Base-by-base conservation (phyloP, 768 basidiomycete species). In the Ramaria sp. region DNA sequence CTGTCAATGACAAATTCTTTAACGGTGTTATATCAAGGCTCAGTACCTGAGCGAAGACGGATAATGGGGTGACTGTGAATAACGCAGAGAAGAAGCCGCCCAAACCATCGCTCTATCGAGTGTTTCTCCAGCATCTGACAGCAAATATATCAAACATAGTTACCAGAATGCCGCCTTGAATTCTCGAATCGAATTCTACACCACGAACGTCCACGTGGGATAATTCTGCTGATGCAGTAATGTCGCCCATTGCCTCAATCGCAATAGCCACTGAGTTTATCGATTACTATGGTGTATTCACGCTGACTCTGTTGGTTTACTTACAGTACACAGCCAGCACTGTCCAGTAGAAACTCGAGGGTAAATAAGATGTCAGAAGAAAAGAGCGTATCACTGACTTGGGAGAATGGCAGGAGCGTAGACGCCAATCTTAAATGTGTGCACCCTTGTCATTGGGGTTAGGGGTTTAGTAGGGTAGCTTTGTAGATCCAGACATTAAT, bases 241-340 rank as follows among this genome's bases (percentile, higher is more conserved):
- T 81, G 62, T 92, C 90, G 3, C 89, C 89, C 53, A 89, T 91
- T 7, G 87, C 84, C 69, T 91, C 90, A 83, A 91, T 86, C 0
- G 84, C 79, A 0, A 82, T 66, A 0, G 86, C 86, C 7, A 89
- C 81, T 86, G 37, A 9, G 2, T 41, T 15, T n/a, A 24, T 27
- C 24, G 49, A 34, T 38, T 69, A 68, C 58, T 60, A 72, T 72
- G 7, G 73, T 71, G 30, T 72, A 31, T 74, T 31, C 3, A 12
- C 19, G 3, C 31, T 31, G 24, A n/a, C 24, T 12, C 13, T 24
- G 38, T 24, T 7, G 59, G 27, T 27, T 72, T 70, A 19, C 7
- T 31, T 7, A 80, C 78, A 67, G 54, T 84, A 83, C 4, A 84
- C 81, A 0, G 80, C 78, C 17, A 84, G 62, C 85, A 73, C 34